A percentile compares a stretch with the other conserved stretches of the same genome.
Evolutionary conservation across 495 filamentous ascomycete species (phyloP).

Genomic region (Hypoxylon intermedium): DNA sequence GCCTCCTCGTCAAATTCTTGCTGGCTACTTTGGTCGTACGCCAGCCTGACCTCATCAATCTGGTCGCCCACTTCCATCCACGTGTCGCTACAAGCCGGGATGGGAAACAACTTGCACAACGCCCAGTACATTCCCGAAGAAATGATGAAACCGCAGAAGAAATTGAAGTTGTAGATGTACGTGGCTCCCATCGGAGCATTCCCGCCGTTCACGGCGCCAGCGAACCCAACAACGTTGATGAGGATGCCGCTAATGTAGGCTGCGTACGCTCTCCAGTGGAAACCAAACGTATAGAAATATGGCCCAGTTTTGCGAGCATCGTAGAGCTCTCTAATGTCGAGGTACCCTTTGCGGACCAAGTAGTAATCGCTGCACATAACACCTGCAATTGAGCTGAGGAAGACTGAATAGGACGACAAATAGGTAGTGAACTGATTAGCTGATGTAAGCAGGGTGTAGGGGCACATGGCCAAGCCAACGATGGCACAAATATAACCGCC

Average conservation of each 20-base stretch:
- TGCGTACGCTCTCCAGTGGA: constrained; percentile 83
- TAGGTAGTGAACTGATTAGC: constrained; percentile 96
- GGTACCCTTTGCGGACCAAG: constrained; percentile 81
- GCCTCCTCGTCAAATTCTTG: constrained; percentile 39
- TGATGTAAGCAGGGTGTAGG: constrained; percentile 79
- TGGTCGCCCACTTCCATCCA: constrained; percentile 87
- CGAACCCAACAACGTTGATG: constrained; percentile 93
- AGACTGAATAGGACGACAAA: constrained; percentile 93
- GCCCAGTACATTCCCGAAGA: constrained; percentile 70
- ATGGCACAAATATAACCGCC: constrained; percentile 88
- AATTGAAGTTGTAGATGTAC: constrained; percentile 91
- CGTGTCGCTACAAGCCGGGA: constrained; percentile 73
- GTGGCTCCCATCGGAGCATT: constrained; percentile 75
- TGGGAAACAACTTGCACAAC: constrained; percentile 71
- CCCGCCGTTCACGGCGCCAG: constrained; percentile 72
- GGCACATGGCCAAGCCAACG: constrained; percentile 87
- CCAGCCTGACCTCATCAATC: constrained; percentile 58
- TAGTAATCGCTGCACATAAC: constrained; percentile 94
- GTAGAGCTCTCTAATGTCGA: constrained; percentile 81
- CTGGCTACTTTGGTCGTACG: constrained; percentile 48
- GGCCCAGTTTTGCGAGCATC: constrained; percentile 68
- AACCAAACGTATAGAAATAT: constrained; percentile 76
- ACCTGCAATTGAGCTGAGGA: constrained; percentile 89
- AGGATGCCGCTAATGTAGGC: constrained; percentile 87
- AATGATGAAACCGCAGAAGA: constrained; percentile 83